A percentile compares a stretch with the other conserved stretches of the same genome.
These are phyloP conservation scores for Candida dendrica DNA, from an alignment of 805 yeast genomes.

Conservation along the genomic window DNA sequence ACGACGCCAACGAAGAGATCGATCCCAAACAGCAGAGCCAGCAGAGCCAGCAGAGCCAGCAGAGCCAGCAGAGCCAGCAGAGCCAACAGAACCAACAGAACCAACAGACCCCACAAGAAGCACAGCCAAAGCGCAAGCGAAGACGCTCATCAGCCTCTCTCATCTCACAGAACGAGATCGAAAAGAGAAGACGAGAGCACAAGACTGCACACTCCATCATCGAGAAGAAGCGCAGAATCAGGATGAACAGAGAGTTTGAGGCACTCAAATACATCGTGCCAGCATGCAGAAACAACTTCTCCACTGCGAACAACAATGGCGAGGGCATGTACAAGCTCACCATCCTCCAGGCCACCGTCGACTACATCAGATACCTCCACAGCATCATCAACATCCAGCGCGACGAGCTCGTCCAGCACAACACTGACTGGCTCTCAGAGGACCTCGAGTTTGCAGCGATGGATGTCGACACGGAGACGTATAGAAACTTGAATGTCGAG, in stretches of 20 bases:
- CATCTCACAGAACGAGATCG: conserved; percentile 23
- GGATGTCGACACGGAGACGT: conserved; percentile 51
- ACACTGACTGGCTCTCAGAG: conserved; percentile 20
- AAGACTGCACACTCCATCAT: conserved; percentile 67
- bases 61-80: conserved; percentile 6
- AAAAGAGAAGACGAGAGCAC: conserved; percentile 37
- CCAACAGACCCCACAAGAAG: too few relatives aligned
- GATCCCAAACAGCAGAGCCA: conserved; percentile 5
- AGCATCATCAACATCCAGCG: conserved; percentile 46
- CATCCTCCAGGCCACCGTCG: conserved; percentile 76
- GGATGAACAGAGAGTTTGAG: conserved; percentile 78
- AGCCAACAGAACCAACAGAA: background rate
- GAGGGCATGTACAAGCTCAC: conserved; percentile 78
- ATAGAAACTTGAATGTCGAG: conserved; percentile 52
- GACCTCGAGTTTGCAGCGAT: conserved; percentile 42
- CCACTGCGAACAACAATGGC: conserved; percentile 20
- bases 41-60: background rate
- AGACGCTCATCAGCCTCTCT: conserved; percentile 18
- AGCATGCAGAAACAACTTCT: conserved; percentile 49
- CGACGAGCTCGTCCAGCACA: conserved; percentile 24
- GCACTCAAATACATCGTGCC: conserved; percentile 73
- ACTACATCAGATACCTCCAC: conserved; percentile 67
- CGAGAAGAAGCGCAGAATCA: conserved; percentile 70
- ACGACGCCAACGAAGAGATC: background rate
- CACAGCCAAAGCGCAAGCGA: conserved; percentile 16